phyloP scores from a whole-genome alignment of 352 stramenopile genomes.

The Globisporangium abappressorium region DNA sequence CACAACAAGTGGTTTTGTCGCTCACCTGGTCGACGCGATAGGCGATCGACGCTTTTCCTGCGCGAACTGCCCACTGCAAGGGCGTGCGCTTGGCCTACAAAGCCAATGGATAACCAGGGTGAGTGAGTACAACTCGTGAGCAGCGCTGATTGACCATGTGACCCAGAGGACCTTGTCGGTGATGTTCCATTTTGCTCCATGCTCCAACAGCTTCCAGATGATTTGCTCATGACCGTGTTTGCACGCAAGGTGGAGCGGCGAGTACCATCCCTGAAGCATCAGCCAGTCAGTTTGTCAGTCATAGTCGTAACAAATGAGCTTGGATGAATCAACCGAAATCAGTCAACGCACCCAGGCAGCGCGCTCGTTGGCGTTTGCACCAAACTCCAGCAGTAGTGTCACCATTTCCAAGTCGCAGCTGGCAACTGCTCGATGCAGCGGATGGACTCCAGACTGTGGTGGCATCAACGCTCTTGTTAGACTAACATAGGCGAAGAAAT shows the following conservation, averaged over 20 bases:
- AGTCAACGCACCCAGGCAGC: conserved; percentile 48
- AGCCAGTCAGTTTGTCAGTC: not conserved
- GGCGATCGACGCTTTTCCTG: conserved; percentile 63
- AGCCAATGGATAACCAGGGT: not conserved
- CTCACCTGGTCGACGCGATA: conserved; percentile 72
- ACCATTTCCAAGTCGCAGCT: conserved; percentile 39
- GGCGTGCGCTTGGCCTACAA: conserved; percentile 56
- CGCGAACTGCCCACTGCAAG: conserved; percentile 64
- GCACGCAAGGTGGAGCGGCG: conserved; percentile 73
- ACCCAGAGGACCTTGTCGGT: conserved; percentile 45
- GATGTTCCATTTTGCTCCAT: conserved; percentile 53
- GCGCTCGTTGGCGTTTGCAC: conserved; percentile 50
- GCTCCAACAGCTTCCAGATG: conserved; percentile 60
- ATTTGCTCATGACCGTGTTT: conserved; percentile 58
- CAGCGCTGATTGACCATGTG: not conserved
- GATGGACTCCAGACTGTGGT: conserved; percentile 53
- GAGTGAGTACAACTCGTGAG: not conserved
- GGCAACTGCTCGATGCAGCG: conserved; percentile 63
- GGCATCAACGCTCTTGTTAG: not conserved
- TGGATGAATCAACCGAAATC: not conserved
- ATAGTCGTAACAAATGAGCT: not conserved
- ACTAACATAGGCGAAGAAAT: not conserved
- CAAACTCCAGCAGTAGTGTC: conserved; percentile 41
- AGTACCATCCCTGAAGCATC: conserved; percentile 59
- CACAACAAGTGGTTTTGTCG: not conserved